A percentile compares a stretch with the other conserved stretches of the same genome.
phyloP scores from a whole-genome alignment of 768 basidiomycete species.

The Scleroderma citrinum region DNA sequence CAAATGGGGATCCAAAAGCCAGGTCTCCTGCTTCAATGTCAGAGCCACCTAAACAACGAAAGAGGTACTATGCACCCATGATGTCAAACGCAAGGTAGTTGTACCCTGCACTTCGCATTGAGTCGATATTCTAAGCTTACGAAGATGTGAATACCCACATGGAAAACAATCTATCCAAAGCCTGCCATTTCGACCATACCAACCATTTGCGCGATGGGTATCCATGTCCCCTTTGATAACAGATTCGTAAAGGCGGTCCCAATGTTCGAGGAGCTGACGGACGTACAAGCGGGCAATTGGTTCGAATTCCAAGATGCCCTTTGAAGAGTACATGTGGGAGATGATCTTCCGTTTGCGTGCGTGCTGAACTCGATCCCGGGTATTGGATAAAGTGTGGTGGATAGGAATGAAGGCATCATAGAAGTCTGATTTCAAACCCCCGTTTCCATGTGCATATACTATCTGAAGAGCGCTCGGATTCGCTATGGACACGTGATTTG shows the following conservation, averaged over 20 bases:
- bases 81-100: conserved; percentile 71
- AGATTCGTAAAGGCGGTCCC: conserved; percentile 61
- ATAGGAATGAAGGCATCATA: conserved; percentile 79
- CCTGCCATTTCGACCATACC: conserved; percentile 53
- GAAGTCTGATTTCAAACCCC: conserved; percentile 75
- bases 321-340: conserved; percentile 78
- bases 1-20: conserved; percentile 84
- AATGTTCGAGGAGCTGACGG: conserved; percentile 55
- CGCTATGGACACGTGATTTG: conserved; percentile 71
- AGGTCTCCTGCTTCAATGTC: conserved; percentile 44
- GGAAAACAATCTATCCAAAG: conserved; percentile 74
- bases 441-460: conserved; percentile 80
- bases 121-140: conserved; percentile 4
- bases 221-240: conserved; percentile 55
- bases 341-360: conserved; percentile 89
- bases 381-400: conserved; percentile 69
- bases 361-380: conserved; percentile 74
- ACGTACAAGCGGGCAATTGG: conserved; percentile 66
- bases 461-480: conserved; percentile 70
- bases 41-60: neutral
- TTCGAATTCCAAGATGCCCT: conserved; percentile 83
- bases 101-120: conserved; percentile 32
- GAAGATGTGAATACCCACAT: conserved; percentile 38
- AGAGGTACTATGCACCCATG: conserved; percentile 41
- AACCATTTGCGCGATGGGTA: conserved; percentile 52